phyloP scores from a whole-genome alignment of 2,329 filamentous ascomycete genomes.

The Ambrosiella xylebori region DNA sequence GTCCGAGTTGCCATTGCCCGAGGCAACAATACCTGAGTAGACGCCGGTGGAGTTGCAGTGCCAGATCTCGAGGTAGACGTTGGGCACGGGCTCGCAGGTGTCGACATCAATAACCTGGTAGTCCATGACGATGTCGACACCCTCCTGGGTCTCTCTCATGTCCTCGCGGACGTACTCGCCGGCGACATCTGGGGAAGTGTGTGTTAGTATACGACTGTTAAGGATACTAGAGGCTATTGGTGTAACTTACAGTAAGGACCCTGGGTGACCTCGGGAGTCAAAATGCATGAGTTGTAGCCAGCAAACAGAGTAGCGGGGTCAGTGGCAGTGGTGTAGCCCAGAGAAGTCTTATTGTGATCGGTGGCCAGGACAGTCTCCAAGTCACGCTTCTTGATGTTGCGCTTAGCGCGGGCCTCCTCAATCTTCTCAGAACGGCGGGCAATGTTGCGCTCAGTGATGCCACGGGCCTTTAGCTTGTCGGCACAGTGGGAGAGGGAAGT shows the following conservation, averaged over 20 bases:
- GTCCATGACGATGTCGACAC: constrained; percentile 25
- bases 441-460: constrained; percentile 26
- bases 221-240: neutral
- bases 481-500: constrained; percentile 30
- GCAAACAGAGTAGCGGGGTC: constrained; percentile 20
- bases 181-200: constrained; percentile 18
- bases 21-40: constrained; percentile 24
- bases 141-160: constrained; percentile 24
- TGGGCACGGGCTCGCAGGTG: constrained; percentile 24
- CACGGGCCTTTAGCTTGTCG: constrained; percentile 28
- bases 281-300: constrained; percentile 27
- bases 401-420: constrained; percentile 25
- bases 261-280: constrained; percentile 33
- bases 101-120: constrained; percentile 27
- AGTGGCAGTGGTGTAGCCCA: constrained; percentile 18
- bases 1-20: constrained; percentile 20
- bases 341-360: constrained; percentile 21
- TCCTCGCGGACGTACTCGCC: constrained; percentile 24
- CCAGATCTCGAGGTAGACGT: constrained; percentile 28
- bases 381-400: constrained; percentile 17
- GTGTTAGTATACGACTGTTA: neutral
- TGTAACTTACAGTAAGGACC: constrained; percentile 26
- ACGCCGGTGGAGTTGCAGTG: constrained; percentile 29
- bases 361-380: constrained; percentile 19
- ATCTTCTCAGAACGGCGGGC: constrained; percentile 27